phyloP scores from a whole-genome alignment of 495 filamentous ascomycete genomes.

The Aspergillus wentii region DNA sequence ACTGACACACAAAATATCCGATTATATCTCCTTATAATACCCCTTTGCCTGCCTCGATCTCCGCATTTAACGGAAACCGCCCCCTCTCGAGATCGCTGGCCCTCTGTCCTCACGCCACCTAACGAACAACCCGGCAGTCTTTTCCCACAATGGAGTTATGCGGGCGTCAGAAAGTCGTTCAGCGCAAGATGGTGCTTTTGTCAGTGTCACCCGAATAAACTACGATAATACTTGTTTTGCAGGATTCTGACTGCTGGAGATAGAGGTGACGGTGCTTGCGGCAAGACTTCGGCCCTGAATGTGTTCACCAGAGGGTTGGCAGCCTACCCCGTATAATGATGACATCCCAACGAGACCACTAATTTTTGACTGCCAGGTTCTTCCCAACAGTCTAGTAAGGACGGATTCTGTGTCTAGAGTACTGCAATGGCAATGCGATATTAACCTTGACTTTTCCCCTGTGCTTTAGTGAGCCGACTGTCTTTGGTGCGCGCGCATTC shows the following conservation, averaged over 20 bases:
- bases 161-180: constrained; percentile 72
- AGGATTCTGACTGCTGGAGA: constrained; percentile 10
- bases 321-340: constrained; percentile 8
- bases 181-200: constrained; percentile 97
- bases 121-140: too few species aligned
- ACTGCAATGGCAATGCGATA: constrained; percentile 7
- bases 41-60: too few species aligned
- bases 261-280: constrained; percentile 94
- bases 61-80: too few species aligned
- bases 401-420: constrained; percentile 1
- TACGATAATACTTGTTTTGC: neutral
- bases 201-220: constrained; percentile 44
- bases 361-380: constrained; percentile 52
- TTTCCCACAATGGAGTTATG: constrained; percentile 41
- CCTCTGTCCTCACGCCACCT: neutral
- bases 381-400: constrained; percentile 95
- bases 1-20: constrained; percentile 1
- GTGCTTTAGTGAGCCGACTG: constrained; percentile 73
- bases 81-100: too few species aligned
- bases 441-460: constrained; percentile 19
- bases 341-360: constrained; percentile 18
- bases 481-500: constrained; percentile 64
- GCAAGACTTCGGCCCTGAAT: constrained; percentile 95
- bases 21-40: too few species aligned
- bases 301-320: constrained; percentile 95